Evolutionary conservation across 1,139 yeast genomes (phyloP).

Genomic region (Tardiomyces blankii): DNA sequence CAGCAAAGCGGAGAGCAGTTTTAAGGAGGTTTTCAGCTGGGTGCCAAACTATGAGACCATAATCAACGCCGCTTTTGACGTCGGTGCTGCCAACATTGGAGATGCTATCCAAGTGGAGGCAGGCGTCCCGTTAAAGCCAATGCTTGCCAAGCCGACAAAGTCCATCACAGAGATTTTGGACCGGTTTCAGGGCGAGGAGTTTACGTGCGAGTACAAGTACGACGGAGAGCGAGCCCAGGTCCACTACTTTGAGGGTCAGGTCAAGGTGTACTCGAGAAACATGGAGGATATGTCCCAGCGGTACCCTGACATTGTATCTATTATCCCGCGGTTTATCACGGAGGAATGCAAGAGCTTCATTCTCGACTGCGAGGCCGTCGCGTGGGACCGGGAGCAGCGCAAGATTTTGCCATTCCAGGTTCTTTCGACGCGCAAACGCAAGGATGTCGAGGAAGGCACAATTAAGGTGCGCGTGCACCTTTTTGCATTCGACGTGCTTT

Average conservation of each 20-base stretch:
- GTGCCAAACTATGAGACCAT: conserved; percentile 85
- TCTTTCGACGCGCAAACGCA: conserved; percentile 83
- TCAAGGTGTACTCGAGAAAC: conserved; percentile 69
- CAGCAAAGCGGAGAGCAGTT: conserved; percentile 55
- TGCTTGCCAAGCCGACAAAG: conserved; percentile 97
- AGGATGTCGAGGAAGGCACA: conserved; percentile 78
- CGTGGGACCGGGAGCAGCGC: conserved; percentile 71
- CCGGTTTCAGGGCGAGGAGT: conserved; percentile 71
- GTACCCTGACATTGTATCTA: conserved; percentile 78
- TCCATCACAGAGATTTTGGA: conserved; percentile 83
- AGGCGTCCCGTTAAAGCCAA: conserved; percentile 92
- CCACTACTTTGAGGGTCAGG: conserved; percentile 43
- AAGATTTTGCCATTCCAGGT: conserved; percentile 90
- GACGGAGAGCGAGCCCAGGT: conserved; percentile 98
- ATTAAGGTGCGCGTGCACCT: conserved; percentile 86
- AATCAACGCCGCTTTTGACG: conserved; percentile 49
- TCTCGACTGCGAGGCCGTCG: conserved; percentile 97
- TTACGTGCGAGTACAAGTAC: conserved; percentile 92
- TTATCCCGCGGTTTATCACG: conserved; percentile 49
- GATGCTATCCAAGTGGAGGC: conserved; percentile 72
- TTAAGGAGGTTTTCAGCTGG: conserved; percentile 80
- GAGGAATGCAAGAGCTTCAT: conserved; percentile 42
- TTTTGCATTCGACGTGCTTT: conserved; percentile 81
- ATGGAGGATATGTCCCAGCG: conserved; percentile 96
- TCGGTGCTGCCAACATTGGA: conserved; percentile 55